These are phyloP conservation scores for Dictyostelium capitatum DNA, from an alignment of 78 protist genomes.

Conservation along the genomic window DNA sequence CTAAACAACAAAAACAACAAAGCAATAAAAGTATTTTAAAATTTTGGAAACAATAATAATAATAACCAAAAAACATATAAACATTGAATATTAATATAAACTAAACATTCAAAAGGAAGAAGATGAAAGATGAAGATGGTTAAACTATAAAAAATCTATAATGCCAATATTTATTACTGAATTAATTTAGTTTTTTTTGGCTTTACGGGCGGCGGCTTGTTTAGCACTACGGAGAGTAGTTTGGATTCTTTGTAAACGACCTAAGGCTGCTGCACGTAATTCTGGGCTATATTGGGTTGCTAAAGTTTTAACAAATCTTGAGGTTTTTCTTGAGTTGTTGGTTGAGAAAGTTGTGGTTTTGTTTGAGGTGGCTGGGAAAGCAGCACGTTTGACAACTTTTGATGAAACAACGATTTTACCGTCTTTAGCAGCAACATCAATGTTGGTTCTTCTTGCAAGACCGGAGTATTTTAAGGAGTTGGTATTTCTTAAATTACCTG, in stretches of 20 bases:
- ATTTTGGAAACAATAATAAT: too few relatives aligned
- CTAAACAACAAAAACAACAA: too few relatives aligned
- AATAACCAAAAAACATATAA: too few relatives aligned
- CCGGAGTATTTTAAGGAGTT: slow-evolving; percentile 68
- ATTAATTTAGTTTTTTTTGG: slow-evolving; percentile 47
- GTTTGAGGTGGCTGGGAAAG: slow-evolving; percentile 59
- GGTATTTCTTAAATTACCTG: slow-evolving; percentile 73
- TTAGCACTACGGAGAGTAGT: neutral
- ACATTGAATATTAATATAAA: too few relatives aligned
- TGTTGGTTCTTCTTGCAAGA: slow-evolving; percentile 47
- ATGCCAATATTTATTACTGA: too few relatives aligned
- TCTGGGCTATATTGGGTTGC: slow-evolving; percentile 71
- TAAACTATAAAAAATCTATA: too few relatives aligned
- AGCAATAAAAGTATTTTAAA: too few relatives aligned
- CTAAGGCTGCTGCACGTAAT: slow-evolving; percentile 75
- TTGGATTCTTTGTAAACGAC: slow-evolving; percentile 58
- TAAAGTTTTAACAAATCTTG: slow-evolving; percentile 34
- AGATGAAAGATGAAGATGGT: too few relatives aligned
- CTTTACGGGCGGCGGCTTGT: slow-evolving; percentile 16
- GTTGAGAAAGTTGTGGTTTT: slow-evolving; percentile 31
- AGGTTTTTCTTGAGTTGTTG: slow-evolving; percentile 46
- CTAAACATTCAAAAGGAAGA: too few relatives aligned
- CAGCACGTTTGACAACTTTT: slow-evolving; percentile 47
- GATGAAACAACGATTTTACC: slow-evolving; percentile 43
- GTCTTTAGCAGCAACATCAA: slow-evolving; percentile 43